Base-by-base conservation (phyloP, 2,329 filamentous ascomycete genomes). In the Fusarium neocosmosporiellum region DNA sequence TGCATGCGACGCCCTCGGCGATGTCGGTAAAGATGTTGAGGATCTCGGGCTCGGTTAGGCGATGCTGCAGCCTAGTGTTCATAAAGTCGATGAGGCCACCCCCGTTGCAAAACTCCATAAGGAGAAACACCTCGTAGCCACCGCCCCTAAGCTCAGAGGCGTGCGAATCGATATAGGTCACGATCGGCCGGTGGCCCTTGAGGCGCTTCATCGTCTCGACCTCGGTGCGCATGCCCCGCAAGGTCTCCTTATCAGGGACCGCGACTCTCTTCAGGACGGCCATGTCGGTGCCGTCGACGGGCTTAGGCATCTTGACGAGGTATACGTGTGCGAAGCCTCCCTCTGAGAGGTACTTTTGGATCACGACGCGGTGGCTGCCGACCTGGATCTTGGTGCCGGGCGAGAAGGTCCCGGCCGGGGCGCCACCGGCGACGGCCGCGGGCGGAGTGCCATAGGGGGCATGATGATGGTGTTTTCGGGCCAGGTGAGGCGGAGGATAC, bases 151-250 rank as follows among this genome's bases (percentile, higher is more conserved):
- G 86, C 83, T 98, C 95, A 18, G 95, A 98, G 39, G 96, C 96
- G 83, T 99, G 96, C 74, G 96, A 98, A 86, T 99, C 96, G 81
- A 98, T 95, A 84, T 99, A 99, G 67, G 93, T 98, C 78, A 99
- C 96, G 80, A 99, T 98, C 78, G 96, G 93, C 71, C 92, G 91
- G 88, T 98, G 96, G 65, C 96, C 96, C 87, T 98, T 98, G 78
- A 99, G 88, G 84, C 96, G 95, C 91, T 99, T 99, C 96, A 99
- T 99, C 16, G 96, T 99, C 86, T 99, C 96, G 77, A 99, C 96
- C 87, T 99, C 96, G 75, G 92, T 98, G 82, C 96, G 92, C 96
- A 99, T 98, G 83, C 94, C 95, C 71, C 94, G 93, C 84, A 99
- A 87, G 66, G 96, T 91, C 73, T 97, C 94, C 87, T 97, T 98